Percentiles rank a stretch among this genome's conserved stretches.
Conservation (phyloP, 2,329 filamentous ascomycete species). For the Ceratocystis huliohia region DNA sequence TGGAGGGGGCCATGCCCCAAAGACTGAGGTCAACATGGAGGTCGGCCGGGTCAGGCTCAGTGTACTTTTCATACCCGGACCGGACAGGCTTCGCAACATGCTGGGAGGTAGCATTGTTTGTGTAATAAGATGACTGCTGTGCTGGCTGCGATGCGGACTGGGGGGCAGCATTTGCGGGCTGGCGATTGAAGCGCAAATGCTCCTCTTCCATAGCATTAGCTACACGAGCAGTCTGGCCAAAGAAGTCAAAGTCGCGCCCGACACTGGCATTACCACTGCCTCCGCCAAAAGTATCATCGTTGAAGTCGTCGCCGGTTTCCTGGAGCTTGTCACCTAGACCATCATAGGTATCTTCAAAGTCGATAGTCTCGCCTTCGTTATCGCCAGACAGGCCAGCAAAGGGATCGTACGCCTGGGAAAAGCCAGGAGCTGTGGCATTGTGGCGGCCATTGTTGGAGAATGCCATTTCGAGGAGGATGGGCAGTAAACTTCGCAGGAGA, state of each 20-base stretch:
- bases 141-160: slow-evolving; percentile 27
- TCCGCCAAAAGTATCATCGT: slow-evolving; percentile 81
- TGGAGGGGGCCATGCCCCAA: slow-evolving; percentile 63
- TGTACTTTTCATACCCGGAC: slow-evolving; percentile 86
- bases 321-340: slow-evolving; percentile 82
- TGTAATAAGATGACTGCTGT: slow-evolving; percentile 27
- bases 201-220: slow-evolving; percentile 80
- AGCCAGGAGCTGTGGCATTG: slow-evolving; percentile 59
- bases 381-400: slow-evolving; percentile 67
- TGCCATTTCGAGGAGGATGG: slow-evolving; percentile 48
- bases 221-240: slow-evolving; percentile 80
- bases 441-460: slow-evolving; percentile 74
- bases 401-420: slow-evolving; percentile 71
- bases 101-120: slow-evolving; percentile 21
- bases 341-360: slow-evolving; percentile 97
- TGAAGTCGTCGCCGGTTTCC: slow-evolving; percentile 86
- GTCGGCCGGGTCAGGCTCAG: slow-evolving; percentile 70
- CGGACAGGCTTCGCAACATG: slow-evolving; percentile 47
- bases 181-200: slow-evolving; percentile 68
- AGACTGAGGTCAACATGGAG: slow-evolving; percentile 86
- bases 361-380: slow-evolving; percentile 45
- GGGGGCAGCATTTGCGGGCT: slow-evolving; percentile 35
- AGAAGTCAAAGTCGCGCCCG: slow-evolving; percentile 95
- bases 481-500: neutral
- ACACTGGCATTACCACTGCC: slow-evolving; percentile 41